A percentile compares a stretch with the other conserved stretches of the same genome.
Evolutionary conservation across 228 moss, liverwort and hornwort species (phyloP).

Genomic region (Sphagnum magellanicum): DNA sequence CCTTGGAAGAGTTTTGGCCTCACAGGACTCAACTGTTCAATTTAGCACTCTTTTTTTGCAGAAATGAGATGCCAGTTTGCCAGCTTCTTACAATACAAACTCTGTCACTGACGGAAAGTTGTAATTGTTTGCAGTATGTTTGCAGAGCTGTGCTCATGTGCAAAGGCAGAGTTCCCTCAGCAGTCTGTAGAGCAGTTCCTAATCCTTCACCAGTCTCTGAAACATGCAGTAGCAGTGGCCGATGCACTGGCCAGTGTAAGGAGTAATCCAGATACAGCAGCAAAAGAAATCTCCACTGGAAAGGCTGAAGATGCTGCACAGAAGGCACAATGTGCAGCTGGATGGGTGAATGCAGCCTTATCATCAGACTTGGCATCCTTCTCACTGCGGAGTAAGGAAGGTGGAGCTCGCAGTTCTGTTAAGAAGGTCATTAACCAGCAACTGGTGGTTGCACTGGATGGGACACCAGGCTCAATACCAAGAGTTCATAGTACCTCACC

Average conservation of each 20-base stretch:
- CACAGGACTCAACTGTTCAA: too few species aligned
- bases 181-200: constrained; percentile 89
- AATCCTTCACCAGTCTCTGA: constrained; percentile 65
- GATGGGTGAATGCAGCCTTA: constrained; percentile 56
- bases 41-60: too few species aligned
- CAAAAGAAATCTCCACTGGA: constrained; percentile 12
- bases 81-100: too few species aligned
- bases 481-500: constrained; percentile 44
- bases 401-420: constrained; percentile 14
- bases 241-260: constrained; percentile 46
- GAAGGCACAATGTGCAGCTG: constrained; percentile 34
- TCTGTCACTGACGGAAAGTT: neutral
- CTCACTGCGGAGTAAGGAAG: constrained; percentile 40
- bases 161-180: constrained; percentile 79
- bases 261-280: constrained; percentile 9
- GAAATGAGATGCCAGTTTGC: too few species aligned
- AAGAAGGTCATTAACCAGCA: constrained; percentile 8
- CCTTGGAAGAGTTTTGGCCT: too few species aligned
- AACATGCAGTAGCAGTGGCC: constrained; percentile 63
- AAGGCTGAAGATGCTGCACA: constrained; percentile 26
- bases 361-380: constrained; percentile 40
- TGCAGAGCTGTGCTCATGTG: constrained; percentile 74
- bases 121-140: constrained; percentile 57
- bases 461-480: constrained; percentile 22
- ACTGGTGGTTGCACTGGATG: constrained; percentile 32